Evolutionary conservation across 2,329 filamentous ascomycete genomes (phyloP).

Genomic region (Cordyceps tenuipes): DNA sequence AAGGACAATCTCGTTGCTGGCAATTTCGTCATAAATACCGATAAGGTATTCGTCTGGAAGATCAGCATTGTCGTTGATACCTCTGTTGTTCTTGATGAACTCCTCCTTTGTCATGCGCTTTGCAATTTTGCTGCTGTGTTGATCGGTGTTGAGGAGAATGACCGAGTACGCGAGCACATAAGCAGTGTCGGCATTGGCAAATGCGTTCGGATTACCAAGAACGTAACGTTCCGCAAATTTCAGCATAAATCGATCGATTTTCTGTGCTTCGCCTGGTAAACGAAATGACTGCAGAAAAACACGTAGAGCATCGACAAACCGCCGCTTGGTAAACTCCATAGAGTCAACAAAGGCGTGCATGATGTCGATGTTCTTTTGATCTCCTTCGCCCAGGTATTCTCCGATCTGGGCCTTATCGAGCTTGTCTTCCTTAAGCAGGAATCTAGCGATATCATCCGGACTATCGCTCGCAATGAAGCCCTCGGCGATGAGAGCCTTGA

Average conservation of each 20-base stretch:
- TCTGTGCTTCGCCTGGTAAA: conserved; percentile 90
- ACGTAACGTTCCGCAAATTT: conserved; percentile 98
- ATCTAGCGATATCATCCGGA: conserved; percentile 75
- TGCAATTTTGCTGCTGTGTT: conserved; percentile 79
- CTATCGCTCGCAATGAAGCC: conserved; percentile 77
- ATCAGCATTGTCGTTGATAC: conserved; percentile 94
- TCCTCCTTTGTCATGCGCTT: conserved; percentile 91
- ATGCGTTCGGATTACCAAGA: conserved; percentile 89
- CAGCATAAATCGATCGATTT: conserved; percentile 98
- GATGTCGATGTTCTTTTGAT: conserved; percentile 85
- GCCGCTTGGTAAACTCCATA: conserved; percentile 87
- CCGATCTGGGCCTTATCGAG: conserved; percentile 89
- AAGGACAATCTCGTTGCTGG: conserved; percentile 83
- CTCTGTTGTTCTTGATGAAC: conserved; percentile 98
- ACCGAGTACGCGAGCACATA: conserved; percentile 96
- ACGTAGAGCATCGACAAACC: conserved; percentile 86
- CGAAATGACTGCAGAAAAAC: conserved; percentile 93
- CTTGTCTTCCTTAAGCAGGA: conserved; percentile 71
- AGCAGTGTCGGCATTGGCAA: conserved; percentile 95
- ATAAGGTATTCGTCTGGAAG: conserved; percentile 86
- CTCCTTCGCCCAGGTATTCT: conserved; percentile 90
- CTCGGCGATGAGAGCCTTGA: conserved; percentile 74
- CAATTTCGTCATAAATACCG: conserved; percentile 88
- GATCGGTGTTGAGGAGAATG: conserved; percentile 91
- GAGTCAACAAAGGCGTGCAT: conserved; percentile 97